Evolutionary conservation across 805 yeast genomes (phyloP), one percentile per base, ranked within the genome.

Genomic region (Lipomyces sp.): DNA sequence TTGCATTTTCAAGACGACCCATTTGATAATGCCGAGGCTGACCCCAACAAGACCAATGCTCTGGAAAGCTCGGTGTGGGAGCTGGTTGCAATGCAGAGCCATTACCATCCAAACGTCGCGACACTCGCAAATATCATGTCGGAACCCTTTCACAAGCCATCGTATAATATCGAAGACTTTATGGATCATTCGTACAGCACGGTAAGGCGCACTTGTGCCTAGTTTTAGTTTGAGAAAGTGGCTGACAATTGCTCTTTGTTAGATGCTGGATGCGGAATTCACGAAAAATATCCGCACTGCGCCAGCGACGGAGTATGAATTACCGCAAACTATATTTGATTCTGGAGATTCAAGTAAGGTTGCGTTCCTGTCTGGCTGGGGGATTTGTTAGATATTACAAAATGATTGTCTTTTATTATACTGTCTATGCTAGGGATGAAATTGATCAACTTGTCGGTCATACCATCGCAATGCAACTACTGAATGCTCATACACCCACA

Each of bases 51-150:
- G 51, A 84, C 96, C 0, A 73, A 79, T 31, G 97, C 98, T 3
- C 71, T 90, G 32, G 82, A 78, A 6, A 86, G 95, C 0, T 90
- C 97, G 0, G 68, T 90, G 42, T 93, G 98, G 98, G 98, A 93
- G 68, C 65, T 91, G 49, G 86, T 85, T 52, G 75, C 95, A 0
- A 70, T 86, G 49, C 80, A 83, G 72, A 69, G 79, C 11, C 98
- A 93, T 66, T 91, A 89, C 65, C 98, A 93, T 70, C 97, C 98
- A 14, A 93, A 93, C 63, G 88, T 93, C 11, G 91, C 96, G 1
- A 84, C 96, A 0, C 73, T 93, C 61, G 96, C 96, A 16, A 83
- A 81, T 65, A 86, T 93, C 28, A 85, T 86, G 64, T 76, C 82
- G 18, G 96, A 93, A 68, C 96, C 96, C 2, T 91, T 89, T 71